Evolutionary conservation across 257 asterid genomes (phyloP).

Genomic region (Nicotiana tabacum): DNA sequence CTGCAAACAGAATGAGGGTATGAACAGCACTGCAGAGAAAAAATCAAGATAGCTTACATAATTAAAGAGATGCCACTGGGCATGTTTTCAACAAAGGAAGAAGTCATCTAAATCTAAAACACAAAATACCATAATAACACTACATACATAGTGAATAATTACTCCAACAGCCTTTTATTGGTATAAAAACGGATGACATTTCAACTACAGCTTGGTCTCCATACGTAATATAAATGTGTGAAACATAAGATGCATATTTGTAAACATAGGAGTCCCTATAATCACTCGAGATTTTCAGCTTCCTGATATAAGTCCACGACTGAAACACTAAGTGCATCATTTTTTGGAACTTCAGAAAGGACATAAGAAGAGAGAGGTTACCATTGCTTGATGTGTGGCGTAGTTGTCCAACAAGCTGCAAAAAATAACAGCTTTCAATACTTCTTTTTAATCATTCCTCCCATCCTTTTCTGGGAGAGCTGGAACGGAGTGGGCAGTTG

Average conservation of each 20-base stretch:
- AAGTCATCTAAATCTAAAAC: background rate
- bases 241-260: background rate
- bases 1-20: conserved; percentile 36
- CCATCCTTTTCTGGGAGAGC: background rate
- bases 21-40: conserved; percentile 7
- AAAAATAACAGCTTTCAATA: background rate
- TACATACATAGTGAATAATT: background rate
- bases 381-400: conserved; percentile 82
- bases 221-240: background rate
- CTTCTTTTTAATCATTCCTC: background rate
- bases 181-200: background rate
- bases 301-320: background rate
- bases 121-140: background rate
- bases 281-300: background rate
- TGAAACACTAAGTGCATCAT: background rate
- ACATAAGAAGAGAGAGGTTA: conserved; percentile 14
- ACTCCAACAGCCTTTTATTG: background rate
- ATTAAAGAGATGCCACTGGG: background rate
- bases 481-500: background rate
- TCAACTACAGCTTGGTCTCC: background rate
- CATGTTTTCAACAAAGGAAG: background rate
- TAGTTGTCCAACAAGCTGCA: conserved; percentile 93
- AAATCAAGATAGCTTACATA: background rate
- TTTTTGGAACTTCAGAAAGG: conserved; percentile 1
- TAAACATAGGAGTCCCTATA: background rate